These are phyloP conservation scores for Biscogniauxia sp. DNA, from an alignment of 2,329 filamentous ascomycete genomes.

Conservation along the genomic window DNA sequence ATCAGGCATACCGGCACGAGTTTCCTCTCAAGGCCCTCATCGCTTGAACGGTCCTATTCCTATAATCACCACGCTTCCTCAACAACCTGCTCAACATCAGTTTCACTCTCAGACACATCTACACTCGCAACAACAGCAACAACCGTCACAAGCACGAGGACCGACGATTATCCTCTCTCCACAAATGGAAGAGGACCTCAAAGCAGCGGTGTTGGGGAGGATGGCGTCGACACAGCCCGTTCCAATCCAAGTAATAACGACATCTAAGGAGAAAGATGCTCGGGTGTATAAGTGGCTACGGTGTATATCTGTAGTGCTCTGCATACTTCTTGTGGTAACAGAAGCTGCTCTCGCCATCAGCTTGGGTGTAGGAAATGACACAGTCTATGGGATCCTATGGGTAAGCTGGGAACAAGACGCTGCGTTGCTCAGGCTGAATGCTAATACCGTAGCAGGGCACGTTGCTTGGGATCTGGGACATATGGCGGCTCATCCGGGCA, in stretches of 20 bases:
- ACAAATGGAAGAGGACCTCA: constrained; percentile 15
- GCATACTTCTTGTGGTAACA: background rate
- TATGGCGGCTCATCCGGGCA: constrained; percentile 12
- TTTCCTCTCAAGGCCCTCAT: background rate
- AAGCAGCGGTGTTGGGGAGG: constrained; percentile 11
- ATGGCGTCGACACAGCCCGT: background rate
- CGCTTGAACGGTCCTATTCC: background rate
- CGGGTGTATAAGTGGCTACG: constrained; percentile 3
- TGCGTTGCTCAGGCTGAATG: background rate
- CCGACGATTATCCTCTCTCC: constrained; percentile 5
- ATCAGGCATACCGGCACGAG: background rate
- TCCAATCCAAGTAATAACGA: background rate
- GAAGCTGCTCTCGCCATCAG: constrained; percentile 1
- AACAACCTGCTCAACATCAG: background rate
- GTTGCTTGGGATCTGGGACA: constrained; percentile 13
- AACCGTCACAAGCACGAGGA: background rate
- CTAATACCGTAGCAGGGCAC: constrained; percentile 10
- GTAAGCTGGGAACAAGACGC: background rate
- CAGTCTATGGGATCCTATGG: background rate
- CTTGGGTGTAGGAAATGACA: background rate
- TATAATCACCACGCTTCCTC: background rate
- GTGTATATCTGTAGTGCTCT: constrained; percentile 1
- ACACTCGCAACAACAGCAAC: background rate
- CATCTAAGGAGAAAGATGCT: background rate
- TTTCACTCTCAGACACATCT: background rate